Evolutionary conservation across 2,329 filamentous ascomycete genomes (phyloP).

Genomic region (Coniochaeta hoffmannii): DNA sequence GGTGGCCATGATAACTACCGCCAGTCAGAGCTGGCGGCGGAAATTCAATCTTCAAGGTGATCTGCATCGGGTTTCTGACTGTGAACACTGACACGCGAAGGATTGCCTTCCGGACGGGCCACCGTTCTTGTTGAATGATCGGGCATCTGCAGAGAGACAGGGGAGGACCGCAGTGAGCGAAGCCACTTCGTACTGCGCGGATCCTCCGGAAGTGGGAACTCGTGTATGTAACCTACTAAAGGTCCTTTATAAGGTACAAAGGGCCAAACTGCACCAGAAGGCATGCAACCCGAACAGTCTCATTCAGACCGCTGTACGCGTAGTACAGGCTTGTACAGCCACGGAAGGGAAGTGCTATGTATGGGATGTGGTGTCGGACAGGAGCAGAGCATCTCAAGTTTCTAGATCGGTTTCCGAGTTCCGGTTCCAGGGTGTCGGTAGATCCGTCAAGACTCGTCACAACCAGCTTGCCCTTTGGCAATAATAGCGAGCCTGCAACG

Average conservation of each 20-base stretch:
- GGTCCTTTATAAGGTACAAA: no score
- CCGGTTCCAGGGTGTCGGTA: neutral
- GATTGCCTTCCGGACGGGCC: no score
- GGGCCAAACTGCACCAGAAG: no score
- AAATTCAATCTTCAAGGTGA: neutral
- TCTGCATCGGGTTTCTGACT: neutral
- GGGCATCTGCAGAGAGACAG: neutral
- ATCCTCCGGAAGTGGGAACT: neutral
- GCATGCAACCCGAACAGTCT: no score
- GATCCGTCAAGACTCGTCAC: neutral
- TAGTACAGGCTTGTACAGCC: no score
- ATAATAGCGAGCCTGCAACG: neutral
- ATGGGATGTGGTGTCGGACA: neutral
- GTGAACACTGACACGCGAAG: no score
- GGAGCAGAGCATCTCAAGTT: neutral
- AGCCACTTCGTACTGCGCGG: neutral
- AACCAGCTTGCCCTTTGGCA: neutral
- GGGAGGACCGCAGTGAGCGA: neutral
- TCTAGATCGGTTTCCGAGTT: neutral
- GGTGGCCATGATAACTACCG: neutral
- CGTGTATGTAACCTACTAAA: neutral
- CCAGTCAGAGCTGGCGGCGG: neutral
- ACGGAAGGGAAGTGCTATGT: neutral
- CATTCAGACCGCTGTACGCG: no score
- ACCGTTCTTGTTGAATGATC: neutral